Evolutionary conservation across 495 filamentous ascomycete species (phyloP), one percentile per base, ranked within the genome.

Genomic region (Podospora anserina): DNA sequence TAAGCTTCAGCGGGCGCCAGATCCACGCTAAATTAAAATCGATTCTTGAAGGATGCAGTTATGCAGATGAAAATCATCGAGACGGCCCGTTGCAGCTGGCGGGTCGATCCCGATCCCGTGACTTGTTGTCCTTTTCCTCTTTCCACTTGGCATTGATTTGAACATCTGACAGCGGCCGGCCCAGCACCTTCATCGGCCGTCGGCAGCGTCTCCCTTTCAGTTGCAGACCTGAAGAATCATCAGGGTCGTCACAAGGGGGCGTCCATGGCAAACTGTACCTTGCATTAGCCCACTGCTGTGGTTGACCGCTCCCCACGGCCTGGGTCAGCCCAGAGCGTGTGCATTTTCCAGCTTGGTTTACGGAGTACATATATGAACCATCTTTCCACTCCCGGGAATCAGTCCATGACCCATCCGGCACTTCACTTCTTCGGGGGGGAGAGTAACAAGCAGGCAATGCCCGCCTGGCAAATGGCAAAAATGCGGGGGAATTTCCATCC

Each of bases 251-350:
- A 49, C 39, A 49, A 49, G 39, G 39, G 39, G 39, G 13, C 39
- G 39, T 4, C 39, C 39, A 49, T 39, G 30, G 64, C 39, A 58
- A 30, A 20, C 26, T 19, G 69, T 71, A 68, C 69, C 69, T 71
- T 71, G 69, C 69, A 71, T 71, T 71, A 71, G 69, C 58, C 66
- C 44, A 63, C 60, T 66, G 69, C 32, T 65, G 69, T 63, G 65
- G 34, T 54, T 26, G 39, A 61, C n/a, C 23, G 23, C 34, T 39
- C 34, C 34, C 34, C 34, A 39, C 34, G 34, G 11, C 34, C 34
- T 39, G 34, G 34, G 34, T 39, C 34, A 23, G 34, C 34, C 34
- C 34, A 39, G 11, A 39, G 34, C 34, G 23, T 23, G 34, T 39
- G 34, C 34, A 39, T 39, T 39, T 39, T 39, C 23, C 23, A 11